Percentiles rank a stretch among this genome's conserved stretches.
These are phyloP conservation scores for Dioszegia crocea DNA, from an alignment of 768 basidiomycete genomes.

Conservation along the genomic window DNA sequence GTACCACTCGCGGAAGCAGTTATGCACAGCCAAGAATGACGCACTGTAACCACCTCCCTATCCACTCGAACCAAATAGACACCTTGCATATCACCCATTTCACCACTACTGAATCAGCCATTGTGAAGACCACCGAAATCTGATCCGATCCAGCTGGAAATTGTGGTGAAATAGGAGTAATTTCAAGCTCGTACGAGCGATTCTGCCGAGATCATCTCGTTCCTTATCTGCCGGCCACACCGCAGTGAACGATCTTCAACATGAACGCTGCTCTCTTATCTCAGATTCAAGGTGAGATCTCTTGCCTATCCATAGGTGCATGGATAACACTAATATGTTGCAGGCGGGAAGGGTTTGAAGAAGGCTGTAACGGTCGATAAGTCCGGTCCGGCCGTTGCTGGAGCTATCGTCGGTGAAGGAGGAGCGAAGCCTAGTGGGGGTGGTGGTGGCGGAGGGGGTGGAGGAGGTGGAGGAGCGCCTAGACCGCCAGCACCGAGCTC, in stretches of 20 bases:
- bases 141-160: too few species aligned
- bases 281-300: constrained; percentile 38
- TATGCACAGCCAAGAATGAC: not conserved
- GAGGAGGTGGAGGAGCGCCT: constrained; percentile 41
- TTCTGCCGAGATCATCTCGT: too few species aligned
- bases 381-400: constrained; percentile 35
- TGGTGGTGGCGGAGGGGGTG: constrained; percentile 36
- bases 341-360: constrained; percentile 70
- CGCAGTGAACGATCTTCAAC: constrained; percentile 13
- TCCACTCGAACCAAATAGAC: too few species aligned
- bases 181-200: too few species aligned
- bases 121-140: too few species aligned
- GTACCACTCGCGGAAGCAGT: not conserved
- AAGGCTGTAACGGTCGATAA: constrained; percentile 75
- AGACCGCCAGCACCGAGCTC: constrained; percentile 35
- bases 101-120: not conserved
- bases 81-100: not conserved
- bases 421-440: constrained; percentile 50
- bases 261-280: constrained; percentile 42
- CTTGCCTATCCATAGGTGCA: not conserved
- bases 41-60: not conserved
- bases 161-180: too few species aligned
- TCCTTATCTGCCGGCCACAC: too few species aligned
- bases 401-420: constrained; percentile 21
- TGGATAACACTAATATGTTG: not conserved